Evolutionary conservation across 2,329 filamentous ascomycete genomes (phyloP), one percentile per base, ranked within the genome.

Genomic region (Boeremia exigua): DNA sequence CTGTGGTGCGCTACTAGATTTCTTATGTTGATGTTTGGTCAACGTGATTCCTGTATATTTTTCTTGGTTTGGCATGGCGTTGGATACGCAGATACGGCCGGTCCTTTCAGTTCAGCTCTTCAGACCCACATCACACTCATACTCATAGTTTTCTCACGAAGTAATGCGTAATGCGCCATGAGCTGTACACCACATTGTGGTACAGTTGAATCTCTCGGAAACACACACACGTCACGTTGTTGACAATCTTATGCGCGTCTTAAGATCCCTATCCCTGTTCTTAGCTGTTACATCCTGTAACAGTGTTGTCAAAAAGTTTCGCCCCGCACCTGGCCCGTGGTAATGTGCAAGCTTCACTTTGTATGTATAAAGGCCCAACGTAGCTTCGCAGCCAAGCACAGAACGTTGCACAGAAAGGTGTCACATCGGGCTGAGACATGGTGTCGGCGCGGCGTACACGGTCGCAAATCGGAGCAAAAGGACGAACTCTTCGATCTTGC

Each of bases 1-100:
- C 74, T 7, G 66, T 75, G 15, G 72, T 75, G 38, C 60, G 72
- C 30, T 75, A 75, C 58, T 76, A 61, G 63, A 52, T 3, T 32
- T 48, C 2, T 2, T 40, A 29, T 30, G 11, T 37, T 36, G n/a
- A 15, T 23, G 39, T 10, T 25, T 14, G 36, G 19, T 23, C 19
- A 23, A 23, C 19, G 19, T 38, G 7, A 7, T 47, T 48, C 29
- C 40, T 54, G 37, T 49, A 43, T 11, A 45, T 48, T 32, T 34
- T 46, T 30, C 29, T 27, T 39, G 32, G n/a, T 46, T 32, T 29
- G 29, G 27, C 38, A 56, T 46, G 47, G 47, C 53, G 42, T 56
- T 56, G 47, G 53, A 46, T 47, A 47, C 47, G 30, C 47, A 56
- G 42, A 50, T 29, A 47, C 46, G 53, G 53, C 53, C 37, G 25